Evolutionary conservation across 2,329 filamentous ascomycete species (phyloP).

Genomic region (Delphinella strobiligena): DNA sequence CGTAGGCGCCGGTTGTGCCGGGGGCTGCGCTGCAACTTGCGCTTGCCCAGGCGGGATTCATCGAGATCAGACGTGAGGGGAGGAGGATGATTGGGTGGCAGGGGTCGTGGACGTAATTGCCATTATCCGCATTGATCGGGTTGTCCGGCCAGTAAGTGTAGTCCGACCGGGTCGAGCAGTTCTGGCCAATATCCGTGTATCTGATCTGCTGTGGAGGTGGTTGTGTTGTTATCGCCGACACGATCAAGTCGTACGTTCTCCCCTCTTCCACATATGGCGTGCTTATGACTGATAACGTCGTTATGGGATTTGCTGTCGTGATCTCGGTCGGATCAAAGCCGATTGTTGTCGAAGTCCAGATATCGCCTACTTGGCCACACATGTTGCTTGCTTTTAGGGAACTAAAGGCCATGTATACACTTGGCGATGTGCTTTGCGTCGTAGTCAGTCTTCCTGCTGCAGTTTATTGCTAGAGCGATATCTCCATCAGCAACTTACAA

Average conservation of each 20-base stretch:
- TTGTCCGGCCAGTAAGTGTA: slow-evolving; percentile 10
- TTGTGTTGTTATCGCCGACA: slow-evolving; percentile 3
- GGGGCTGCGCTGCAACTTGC: slow-evolving; percentile 1
- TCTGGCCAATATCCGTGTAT: slow-evolving; percentile 6
- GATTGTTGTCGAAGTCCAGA: slow-evolving; percentile 8
- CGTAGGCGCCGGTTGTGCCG: slow-evolving; percentile 5
- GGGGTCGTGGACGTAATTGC: slow-evolving; percentile 1
- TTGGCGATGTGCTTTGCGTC: slow-evolving; percentile 10
- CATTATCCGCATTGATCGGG: slow-evolving; percentile 5
- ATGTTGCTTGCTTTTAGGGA: slow-evolving; percentile 5
- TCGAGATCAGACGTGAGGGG: slow-evolving; percentile 2
- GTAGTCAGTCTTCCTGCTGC: background rate
- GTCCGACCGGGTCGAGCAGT: slow-evolving; percentile 5
- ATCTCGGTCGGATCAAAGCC: slow-evolving; percentile 8
- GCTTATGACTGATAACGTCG: slow-evolving; percentile 3
- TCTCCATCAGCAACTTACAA: too few relatives aligned
- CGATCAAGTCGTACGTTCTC: slow-evolving; percentile 1
- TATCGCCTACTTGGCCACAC: slow-evolving; percentile 8
- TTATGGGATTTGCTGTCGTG: slow-evolving; percentile 8
- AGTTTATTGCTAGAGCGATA: too few relatives aligned
- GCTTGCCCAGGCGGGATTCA: slow-evolving; percentile 3
- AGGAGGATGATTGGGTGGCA: slow-evolving; percentile 6
- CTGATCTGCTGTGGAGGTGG: slow-evolving; percentile 3
- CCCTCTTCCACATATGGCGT: background rate
- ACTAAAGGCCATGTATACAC: slow-evolving; percentile 10